Evolutionary conservation across 176 grass and related monocot species (phyloP).

Genomic region (Triticum turgidum): DNA sequence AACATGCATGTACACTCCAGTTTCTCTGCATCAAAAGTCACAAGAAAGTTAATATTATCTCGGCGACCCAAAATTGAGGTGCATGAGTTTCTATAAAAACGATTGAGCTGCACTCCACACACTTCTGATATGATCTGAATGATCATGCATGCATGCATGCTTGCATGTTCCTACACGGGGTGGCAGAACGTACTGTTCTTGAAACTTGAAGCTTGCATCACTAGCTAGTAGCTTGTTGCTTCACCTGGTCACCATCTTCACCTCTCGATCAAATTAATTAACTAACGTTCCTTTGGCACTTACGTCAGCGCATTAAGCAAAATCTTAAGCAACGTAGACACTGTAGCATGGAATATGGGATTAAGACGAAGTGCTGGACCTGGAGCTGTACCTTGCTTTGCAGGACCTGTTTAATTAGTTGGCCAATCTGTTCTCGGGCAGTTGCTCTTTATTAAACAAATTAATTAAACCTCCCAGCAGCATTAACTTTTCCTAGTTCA

Average conservation of each 20-base stretch:
- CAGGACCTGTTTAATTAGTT: background rate
- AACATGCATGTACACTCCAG: background rate
- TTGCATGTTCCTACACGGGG: background rate
- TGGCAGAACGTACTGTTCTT: background rate
- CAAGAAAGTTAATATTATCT: constrained; percentile 27
- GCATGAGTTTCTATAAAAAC: background rate
- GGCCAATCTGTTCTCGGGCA: background rate
- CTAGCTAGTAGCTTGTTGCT: background rate
- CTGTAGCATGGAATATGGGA: constrained; percentile 14
- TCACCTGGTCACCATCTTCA: background rate
- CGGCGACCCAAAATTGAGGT: background rate
- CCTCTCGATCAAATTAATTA: background rate
- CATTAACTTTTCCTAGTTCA: background rate
- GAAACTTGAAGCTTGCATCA: constrained; percentile 29
- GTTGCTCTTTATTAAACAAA: background rate
- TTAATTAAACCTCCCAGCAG: background rate
- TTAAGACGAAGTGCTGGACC: background rate
- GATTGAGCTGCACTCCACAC: background rate
- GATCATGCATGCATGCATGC: background rate
- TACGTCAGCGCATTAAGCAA: background rate
- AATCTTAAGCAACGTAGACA: background rate
- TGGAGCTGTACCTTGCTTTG: background rate
- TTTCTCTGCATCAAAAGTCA: constrained; percentile 38
- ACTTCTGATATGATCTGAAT: background rate
- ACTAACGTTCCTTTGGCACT: background rate